Conservation (phyloP, 1,284 basidiomycete species). For the Tylopilus sp. region DNA sequence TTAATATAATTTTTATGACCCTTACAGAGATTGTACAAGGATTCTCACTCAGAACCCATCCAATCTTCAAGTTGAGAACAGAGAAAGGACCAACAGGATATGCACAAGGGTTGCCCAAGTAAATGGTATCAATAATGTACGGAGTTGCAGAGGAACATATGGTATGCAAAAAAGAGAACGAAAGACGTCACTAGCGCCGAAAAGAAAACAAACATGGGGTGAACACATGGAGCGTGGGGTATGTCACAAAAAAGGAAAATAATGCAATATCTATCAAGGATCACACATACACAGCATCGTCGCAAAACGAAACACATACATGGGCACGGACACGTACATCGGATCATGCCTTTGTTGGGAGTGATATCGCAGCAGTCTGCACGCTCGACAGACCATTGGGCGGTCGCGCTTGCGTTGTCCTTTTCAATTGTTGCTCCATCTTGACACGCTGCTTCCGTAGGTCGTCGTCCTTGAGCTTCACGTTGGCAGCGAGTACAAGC, state of each 20-base stretch:
- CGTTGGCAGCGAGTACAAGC: constrained; percentile 67
- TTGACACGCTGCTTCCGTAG: constrained; percentile 80
- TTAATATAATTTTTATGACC: no score
- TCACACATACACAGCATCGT: constrained; percentile 24
- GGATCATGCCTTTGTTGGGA: constrained; percentile 1
- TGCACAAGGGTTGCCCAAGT: not conserved
- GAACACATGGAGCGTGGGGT: no score
- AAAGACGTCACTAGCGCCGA: constrained; percentile 10
- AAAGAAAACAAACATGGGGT: not conserved
- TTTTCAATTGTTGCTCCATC: constrained; percentile 74
- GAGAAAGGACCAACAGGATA: not conserved
- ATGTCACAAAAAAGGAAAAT: not conserved
- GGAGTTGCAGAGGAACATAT: not conserved
- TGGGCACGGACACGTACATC: constrained; percentile 12
- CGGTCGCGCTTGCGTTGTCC: constrained; percentile 60
- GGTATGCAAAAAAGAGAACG: not conserved
- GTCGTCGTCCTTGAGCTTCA: constrained; percentile 88
- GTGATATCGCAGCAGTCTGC: constrained; percentile 41
- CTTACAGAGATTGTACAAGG: no score
- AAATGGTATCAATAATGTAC: not conserved
- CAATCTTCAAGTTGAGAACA: not conserved
- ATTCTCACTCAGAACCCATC: no score
- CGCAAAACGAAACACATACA: constrained; percentile 18
- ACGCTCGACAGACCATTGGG: constrained; percentile 38
- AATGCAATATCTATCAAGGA: not conserved